Base-by-base conservation (phyloP, 2,329 filamentous ascomycete species). In the Paraphoma chrysanthemicola region DNA sequence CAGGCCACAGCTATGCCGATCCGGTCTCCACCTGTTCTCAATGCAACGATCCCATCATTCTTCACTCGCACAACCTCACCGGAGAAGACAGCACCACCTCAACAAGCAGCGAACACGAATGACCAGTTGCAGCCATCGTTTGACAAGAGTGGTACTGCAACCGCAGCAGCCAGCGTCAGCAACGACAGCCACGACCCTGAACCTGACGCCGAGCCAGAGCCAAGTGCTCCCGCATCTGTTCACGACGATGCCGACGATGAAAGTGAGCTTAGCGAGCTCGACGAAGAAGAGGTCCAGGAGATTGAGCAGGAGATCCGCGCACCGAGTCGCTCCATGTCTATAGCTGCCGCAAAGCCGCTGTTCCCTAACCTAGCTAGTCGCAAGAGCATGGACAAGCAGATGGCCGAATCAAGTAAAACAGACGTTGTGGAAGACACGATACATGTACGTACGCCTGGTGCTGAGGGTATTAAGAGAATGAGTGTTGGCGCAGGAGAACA, bases 141-240 rank as follows among this genome's bases (percentile, higher is more conserved):
- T 14, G 62, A 68, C 46, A 59, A 62, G 12, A 58, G 57, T 31
- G 36, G 84, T 79, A 68, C 82, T 73, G 45, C 84, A 80, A 69
- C 69, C 1, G 64, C 66, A 9, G 62, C 70, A 29, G 62, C 60
- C 16, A 70, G 71, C 51, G 61, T 72, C 2, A 65, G 66, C 11
- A 74, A 74, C 44, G 73, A 72, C 16, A 74, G 79, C 14, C 41
- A 52, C 4, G 47, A 49, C 6, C 29, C 12, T 14, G 48, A 51
- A n/a, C 18, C 9, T 16, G 52, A 85, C 12, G 39, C 33, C 6
- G 61, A 62, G 14, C 56, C 53, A 2, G 60, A 58, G 80, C 85
- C 82, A 48, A 88, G 86, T 54, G 82, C 83, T 6, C 81, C 82
- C 0, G 85, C 83, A 14, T 91, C 80, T 47, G 69, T 83, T 0